Conservation (phyloP, 768 basidiomycete genomes). For the Clitopilus hobsonii region DNA sequence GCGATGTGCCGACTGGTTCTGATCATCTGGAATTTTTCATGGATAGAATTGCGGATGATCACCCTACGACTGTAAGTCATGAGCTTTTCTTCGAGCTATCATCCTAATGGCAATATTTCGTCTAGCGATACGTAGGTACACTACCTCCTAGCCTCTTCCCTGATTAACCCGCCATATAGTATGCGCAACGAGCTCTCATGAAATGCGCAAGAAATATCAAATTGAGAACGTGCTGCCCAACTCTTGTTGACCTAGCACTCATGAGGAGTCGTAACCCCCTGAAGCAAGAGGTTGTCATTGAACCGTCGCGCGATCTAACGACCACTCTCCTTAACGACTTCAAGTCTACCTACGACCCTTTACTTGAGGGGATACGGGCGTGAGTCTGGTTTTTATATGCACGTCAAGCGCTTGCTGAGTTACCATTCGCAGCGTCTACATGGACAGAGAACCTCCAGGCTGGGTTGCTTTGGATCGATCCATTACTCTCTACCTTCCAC, state of each 20-base stretch:
- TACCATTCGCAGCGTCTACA: slow-evolving; percentile 41
- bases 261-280: slow-evolving; percentile 67
- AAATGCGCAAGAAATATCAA: slow-evolving; percentile 77
- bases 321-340: slow-evolving; percentile 52
- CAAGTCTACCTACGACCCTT: slow-evolving; percentile 40
- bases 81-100: background rate
- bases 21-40: slow-evolving; percentile 55
- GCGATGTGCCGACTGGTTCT: slow-evolving; percentile 49
- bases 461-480: slow-evolving; percentile 63
- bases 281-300: slow-evolving; percentile 41
- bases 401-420: no score
- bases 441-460: slow-evolving; percentile 56
- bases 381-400: no score
- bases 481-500: slow-evolving; percentile 40
- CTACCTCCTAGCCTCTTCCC: background rate
- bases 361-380: slow-evolving; percentile 32
- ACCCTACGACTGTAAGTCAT: slow-evolving; percentile 59
- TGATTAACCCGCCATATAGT: slow-evolving; percentile 29
- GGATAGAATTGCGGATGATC: slow-evolving; percentile 53
- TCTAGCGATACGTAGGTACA: slow-evolving; percentile 54
- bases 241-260: slow-evolving; percentile 54
- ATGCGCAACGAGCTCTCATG: slow-evolving; percentile 70
- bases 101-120: slow-evolving; percentile 3
- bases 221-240: slow-evolving; percentile 63
- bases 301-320: slow-evolving; percentile 50